Conservation (phyloP, 2,329 filamentous ascomycete genomes). For the Botryotinia calthae region DNA sequence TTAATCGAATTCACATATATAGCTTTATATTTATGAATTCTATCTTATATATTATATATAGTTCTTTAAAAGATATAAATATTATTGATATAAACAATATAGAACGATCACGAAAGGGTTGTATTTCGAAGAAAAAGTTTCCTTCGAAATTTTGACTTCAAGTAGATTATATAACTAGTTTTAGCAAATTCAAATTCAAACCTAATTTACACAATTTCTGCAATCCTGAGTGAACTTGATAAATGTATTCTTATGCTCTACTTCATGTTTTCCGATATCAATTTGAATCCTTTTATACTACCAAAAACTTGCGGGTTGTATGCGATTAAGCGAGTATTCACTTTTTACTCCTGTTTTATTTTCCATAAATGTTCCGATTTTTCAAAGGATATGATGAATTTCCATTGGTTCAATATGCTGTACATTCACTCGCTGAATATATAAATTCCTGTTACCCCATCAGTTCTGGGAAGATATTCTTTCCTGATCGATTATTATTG, state of each 20-base stretch:
- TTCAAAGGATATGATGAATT: no score
- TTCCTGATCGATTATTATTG: background rate
- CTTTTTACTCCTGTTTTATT: background rate
- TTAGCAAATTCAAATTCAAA: no score
- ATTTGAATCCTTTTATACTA: background rate
- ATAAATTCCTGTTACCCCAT: background rate
- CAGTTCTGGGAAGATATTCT: rapidly evolving
- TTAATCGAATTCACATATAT: no score
- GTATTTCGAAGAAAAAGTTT: no score
- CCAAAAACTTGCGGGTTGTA: background rate
- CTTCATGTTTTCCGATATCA: background rate
- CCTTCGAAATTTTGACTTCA: background rate
- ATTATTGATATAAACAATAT: no score
- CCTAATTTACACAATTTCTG: background rate
- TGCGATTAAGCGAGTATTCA: background rate
- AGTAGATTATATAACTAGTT: background rate
- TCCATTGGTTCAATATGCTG: background rate
- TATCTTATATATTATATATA: no score
- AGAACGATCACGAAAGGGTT: no score
- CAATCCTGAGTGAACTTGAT: rapidly evolving
- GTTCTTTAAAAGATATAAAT: no score
- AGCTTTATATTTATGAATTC: no score
- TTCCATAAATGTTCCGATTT: no score
- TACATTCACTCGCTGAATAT: background rate
- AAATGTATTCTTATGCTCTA: background rate